A percentile compares a stretch with the other conserved stretches of the same genome.
These are phyloP conservation scores for Petunia hybrid DNA, from an alignment of 305 asterid genomes.

Conservation along the genomic window DNA sequence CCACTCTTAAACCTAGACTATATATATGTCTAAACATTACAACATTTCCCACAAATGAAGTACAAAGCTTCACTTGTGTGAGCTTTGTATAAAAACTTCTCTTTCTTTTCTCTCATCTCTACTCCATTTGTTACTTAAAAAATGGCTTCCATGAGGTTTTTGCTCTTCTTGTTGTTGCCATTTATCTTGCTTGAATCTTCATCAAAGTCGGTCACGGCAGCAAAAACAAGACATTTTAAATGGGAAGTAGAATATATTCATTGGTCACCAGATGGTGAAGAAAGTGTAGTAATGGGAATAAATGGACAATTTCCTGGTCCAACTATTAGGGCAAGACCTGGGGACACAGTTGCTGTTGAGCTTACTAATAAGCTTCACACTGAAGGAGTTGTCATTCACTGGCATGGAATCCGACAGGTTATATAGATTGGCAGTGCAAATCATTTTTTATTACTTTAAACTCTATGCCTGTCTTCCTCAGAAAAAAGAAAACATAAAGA, in stretches of 20 bases:
- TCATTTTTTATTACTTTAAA: background rate
- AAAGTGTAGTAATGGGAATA: constrained; percentile 64
- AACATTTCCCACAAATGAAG: background rate
- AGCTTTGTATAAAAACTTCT: background rate
- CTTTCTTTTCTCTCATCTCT: constrained; percentile 10
- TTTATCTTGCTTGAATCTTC: background rate
- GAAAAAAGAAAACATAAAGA: background rate
- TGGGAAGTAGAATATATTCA: constrained; percentile 71
- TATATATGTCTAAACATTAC: background rate
- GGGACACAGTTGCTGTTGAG: constrained; percentile 64
- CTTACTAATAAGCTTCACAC: constrained; percentile 76
- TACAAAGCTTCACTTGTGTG: background rate
- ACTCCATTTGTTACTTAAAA: background rate
- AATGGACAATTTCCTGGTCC: constrained; percentile 89
- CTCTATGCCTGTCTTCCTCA: background rate
- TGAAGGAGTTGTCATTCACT: constrained; percentile 87
- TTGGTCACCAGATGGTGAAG: constrained; percentile 78
- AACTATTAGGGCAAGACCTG: constrained; percentile 72
- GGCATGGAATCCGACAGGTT: constrained; percentile 96
- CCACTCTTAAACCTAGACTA: background rate
- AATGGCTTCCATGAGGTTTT: background rate
- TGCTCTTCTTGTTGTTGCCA: background rate
- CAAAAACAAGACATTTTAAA: constrained; percentile 56
- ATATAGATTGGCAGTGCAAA: background rate
- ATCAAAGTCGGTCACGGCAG: background rate